Evolutionary conservation across 805 yeast genomes (phyloP), one percentile per base, ranked within the genome.

Genomic region (Metschnikowia shivogae): DNA sequence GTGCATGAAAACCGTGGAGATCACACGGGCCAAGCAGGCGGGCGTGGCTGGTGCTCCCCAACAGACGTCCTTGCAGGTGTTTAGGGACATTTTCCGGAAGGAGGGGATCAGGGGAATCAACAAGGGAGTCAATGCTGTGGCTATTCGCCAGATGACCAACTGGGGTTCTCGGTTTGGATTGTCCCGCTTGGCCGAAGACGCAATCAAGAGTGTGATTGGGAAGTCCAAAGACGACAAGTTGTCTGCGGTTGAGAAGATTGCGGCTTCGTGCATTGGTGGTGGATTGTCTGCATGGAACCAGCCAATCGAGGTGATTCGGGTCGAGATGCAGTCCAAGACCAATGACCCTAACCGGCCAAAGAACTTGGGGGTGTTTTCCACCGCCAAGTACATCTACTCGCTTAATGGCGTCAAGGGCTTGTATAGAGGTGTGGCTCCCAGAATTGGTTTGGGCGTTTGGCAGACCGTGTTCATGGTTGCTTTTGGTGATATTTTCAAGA

Each of bases 391-490:
- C 69, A 88, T 93, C 56, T 89, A 89, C 69, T 58, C 74, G 40
- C 79, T 82, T 56, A 87, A 84, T 62, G 99, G 99, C 56, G 48
- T 90, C 47, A 82, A 80, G 68, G 99, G 99, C 47, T 78, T 93
- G 51, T 93, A 90, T 65, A 80, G 96, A 67, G 99, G 99, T 63
- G 97, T 90, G 36, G 82, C 98, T 12, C 98, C 99, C 57, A 86
- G 99, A 77, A 80, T 93, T 56, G 97, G 96, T 45, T 78, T 93
- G 54, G 95, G 98, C 59, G 84, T 92, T 52, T 93, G 98, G 97
- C 99, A 93, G 74, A 92, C 98, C 3, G 89, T 92, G 37, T 92
- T 95, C 67, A 92, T 92, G 98, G 98, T 92, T 48, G 97, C 96
- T 10, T 81, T 93, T 55, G 99, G 98, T 65, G 99, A 93, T 62